phyloP scores from a whole-genome alignment of 768 basidiomycete species.

The Baorangia bicolor region DNA sequence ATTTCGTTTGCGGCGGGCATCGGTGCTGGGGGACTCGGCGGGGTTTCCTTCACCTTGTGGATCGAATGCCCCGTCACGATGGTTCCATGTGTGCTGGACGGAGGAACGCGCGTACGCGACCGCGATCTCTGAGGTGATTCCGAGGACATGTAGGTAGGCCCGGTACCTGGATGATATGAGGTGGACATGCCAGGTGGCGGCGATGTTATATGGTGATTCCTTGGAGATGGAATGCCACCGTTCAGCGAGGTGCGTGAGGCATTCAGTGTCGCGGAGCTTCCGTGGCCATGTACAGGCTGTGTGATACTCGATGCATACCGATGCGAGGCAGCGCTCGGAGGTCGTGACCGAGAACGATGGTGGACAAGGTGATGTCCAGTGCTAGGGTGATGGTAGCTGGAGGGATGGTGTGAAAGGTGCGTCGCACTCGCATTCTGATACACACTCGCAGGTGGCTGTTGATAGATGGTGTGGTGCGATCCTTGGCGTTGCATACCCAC shows the following conservation, averaged over 20 bases:
- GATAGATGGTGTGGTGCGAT: slow-evolving; percentile 14
- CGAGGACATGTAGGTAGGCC: slow-evolving; percentile 4
- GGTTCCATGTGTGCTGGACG: not conserved
- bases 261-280: slow-evolving; percentile 20
- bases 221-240: slow-evolving; percentile 10
- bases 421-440: slow-evolving; percentile 13
- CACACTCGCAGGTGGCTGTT: slow-evolving; percentile 1
- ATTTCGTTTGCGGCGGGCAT: slow-evolving; percentile 17
- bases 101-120: slow-evolving; percentile 11
- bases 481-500: slow-evolving; percentile 18
- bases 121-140: slow-evolving; percentile 19
- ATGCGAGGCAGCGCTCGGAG: slow-evolving; percentile 33
- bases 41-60: slow-evolving; percentile 2
- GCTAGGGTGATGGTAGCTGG: slow-evolving; percentile 10
- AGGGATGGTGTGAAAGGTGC: slow-evolving; percentile 12
- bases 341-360: slow-evolving; percentile 27
- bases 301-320: slow-evolving; percentile 29
- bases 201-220: slow-evolving; percentile 9
- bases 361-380: slow-evolving; percentile 19
- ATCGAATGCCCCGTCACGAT: not conserved
- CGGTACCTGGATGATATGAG: slow-evolving; percentile 5
- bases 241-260: slow-evolving; percentile 24
- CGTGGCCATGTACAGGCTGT: slow-evolving; percentile 25
- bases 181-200: slow-evolving; percentile 8
- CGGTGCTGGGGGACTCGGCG: not conserved